Evolutionary conservation across 441 rosid genomes (phyloP), one percentile per base, ranked within the genome.

Genomic region (Bruguiera hainesii): DNA sequence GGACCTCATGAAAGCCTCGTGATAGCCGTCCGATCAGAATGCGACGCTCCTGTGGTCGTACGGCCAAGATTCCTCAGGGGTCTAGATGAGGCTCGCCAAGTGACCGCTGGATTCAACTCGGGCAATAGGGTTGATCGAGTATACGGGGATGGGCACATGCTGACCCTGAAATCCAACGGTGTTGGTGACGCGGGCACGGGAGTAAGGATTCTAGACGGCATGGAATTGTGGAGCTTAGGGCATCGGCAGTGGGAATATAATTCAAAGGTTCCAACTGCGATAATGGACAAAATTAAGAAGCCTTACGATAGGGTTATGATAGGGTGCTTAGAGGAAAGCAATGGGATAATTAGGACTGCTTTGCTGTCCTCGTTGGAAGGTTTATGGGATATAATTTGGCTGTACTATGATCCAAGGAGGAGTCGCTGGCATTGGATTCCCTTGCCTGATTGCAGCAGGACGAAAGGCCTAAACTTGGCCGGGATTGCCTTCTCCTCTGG

Each of bases 401-500:
- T 87, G 20, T 77, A 77, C 53, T 85, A 85, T 56, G 78, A 80
- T 8, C 56, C 37, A 50, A 48, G 61, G 18, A 79, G 28, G 19
- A 23, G 76, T 15, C 10, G 65, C 20, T 90, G 93, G 93, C 66
- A 31, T 18, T 80, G 80, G 80, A 49, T 83, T 59, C 81, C 80
- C 3, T 21, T 85, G 16, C 87, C 89, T 15, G 80, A 78, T 69
- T 81, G 88, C 68, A 76, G 88, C 68, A 76, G 74, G 48, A 87
- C 84, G 83, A 84, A 74, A 60, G 91, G 91, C 31, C 79, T 78
- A 26, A 84, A 86, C 68, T 81, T 88, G 90, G 92, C 89, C 0
- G 97, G 94, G 23, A 78, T 88, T 56, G 82, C 87, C 28, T 84
- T 90, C 69, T 86, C 90, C 25, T 78, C 82, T 37, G 87, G 90